These are phyloP conservation scores for Cyberlindnera saturnus DNA, from an alignment of 805 yeast species.

Conservation along the genomic window DNA sequence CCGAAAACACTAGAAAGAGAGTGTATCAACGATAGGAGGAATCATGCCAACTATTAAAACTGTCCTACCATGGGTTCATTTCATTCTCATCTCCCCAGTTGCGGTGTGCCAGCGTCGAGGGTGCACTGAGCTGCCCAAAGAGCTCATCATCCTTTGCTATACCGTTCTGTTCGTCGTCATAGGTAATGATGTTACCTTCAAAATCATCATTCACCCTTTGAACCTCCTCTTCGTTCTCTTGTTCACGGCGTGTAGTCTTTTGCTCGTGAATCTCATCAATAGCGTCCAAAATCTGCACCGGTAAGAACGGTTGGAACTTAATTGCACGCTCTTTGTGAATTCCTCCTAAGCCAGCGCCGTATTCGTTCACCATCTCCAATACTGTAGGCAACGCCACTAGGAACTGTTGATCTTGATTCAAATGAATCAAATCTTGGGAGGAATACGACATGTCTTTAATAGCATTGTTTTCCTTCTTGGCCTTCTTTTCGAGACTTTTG, in stretches of 20 bases:
- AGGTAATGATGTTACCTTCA: slow-evolving; percentile 6
- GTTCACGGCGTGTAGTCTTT: slow-evolving; percentile 22
- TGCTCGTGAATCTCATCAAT: slow-evolving; percentile 61
- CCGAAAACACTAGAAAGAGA: no score
- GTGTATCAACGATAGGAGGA: no score
- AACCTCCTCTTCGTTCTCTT: slow-evolving; percentile 12
- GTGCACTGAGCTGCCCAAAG: slow-evolving; percentile 43
- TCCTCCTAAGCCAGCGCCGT: slow-evolving; percentile 74
- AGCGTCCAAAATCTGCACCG: slow-evolving; percentile 62
- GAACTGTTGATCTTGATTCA: slow-evolving; percentile 32
- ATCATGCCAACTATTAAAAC: no score
- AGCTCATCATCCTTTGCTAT: slow-evolving; percentile 38
- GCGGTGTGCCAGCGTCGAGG: slow-evolving; percentile 44
- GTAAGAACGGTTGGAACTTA: slow-evolving; percentile 65
- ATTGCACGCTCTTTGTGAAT: slow-evolving; percentile 45
- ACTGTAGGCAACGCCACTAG: slow-evolving; percentile 50
- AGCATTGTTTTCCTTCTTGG: slow-evolving; percentile 9
- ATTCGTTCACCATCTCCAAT: slow-evolving; percentile 63
- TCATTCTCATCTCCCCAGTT: slow-evolving; percentile 47
- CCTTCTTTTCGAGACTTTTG: slow-evolving; percentile 7
- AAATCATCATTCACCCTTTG: slow-evolving; percentile 11
- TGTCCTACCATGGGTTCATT: slow-evolving; percentile 53
- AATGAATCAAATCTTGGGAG: slow-evolving; percentile 28
- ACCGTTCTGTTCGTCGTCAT: not conserved
- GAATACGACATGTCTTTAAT: slow-evolving; percentile 14